phyloP scores from a whole-genome alignment of 768 basidiomycete genomes.

The Psilocybe cyanescens region DNA sequence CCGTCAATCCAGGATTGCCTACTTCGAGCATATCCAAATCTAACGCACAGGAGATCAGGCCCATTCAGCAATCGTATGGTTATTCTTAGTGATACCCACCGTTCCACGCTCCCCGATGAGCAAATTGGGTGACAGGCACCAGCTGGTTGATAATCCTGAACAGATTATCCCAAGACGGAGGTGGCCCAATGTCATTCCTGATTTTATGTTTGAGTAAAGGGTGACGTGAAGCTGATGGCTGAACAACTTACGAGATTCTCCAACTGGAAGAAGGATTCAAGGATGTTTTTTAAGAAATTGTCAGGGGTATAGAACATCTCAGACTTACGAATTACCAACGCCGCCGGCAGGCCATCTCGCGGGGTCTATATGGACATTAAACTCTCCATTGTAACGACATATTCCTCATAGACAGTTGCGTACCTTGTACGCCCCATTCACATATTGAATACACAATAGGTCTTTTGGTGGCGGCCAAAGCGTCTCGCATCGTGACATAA shows the following conservation, averaged over 20 bases:
- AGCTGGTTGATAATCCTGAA: conserved; percentile 55
- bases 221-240: not conserved
- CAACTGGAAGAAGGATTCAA: conserved; percentile 27
- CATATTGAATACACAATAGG: conserved; percentile 58
- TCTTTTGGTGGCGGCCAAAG: conserved; percentile 44
- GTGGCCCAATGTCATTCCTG: conserved; percentile 52
- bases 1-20: conserved; percentile 47
- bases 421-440: conserved; percentile 50
- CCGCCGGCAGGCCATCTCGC: conserved; percentile 51
- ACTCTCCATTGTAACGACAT: not conserved
- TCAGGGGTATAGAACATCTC: not conserved
- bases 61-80: too few species aligned
- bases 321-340: conserved; percentile 48
- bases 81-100: conserved; percentile 22
- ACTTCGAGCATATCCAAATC: conserved; percentile 61
- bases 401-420: not conserved
- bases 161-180: conserved; percentile 49
- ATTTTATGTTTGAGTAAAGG: not conserved
- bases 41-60: conserved; percentile 11
- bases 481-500: conserved; percentile 49
- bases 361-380: conserved; percentile 34
- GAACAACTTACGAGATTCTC: conserved; percentile 44
- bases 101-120: conserved; percentile 49
- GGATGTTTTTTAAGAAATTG: not conserved
- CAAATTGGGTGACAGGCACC: conserved; percentile 53